Conservation (phyloP, 768 basidiomycete species). For the Polyporus arcularius region DNA sequence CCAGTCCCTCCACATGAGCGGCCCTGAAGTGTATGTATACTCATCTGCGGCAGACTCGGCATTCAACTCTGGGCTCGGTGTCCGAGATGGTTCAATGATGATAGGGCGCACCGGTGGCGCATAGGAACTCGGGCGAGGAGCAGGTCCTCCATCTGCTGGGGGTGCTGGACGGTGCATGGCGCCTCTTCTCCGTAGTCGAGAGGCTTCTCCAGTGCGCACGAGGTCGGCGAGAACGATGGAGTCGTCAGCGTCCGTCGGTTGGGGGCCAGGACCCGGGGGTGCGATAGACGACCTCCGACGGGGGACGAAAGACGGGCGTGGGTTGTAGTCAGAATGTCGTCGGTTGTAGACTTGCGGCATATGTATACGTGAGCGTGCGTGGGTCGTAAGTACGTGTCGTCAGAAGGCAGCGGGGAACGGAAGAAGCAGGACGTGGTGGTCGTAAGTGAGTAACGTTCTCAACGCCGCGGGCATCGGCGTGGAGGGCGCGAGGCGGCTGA, state of each 20-base stretch:
- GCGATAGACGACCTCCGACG: constrained; percentile 24
- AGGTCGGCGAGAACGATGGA: constrained; percentile 74
- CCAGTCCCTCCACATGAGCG: constrained; percentile 20
- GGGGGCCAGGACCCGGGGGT: constrained; percentile 10
- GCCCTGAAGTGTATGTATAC: constrained; percentile 18
- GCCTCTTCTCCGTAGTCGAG: constrained; percentile 69
- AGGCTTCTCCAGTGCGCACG: constrained; percentile 72
- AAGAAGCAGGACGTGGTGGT: neutral
- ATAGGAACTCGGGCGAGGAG: constrained; percentile 5
- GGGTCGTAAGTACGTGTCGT: constrained; percentile 1
- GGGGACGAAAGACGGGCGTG: constrained; percentile 21
- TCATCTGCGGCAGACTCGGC: constrained; percentile 19
- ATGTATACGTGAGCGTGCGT: neutral
- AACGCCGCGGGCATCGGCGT: constrained; percentile 3
- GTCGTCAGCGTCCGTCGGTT: constrained; percentile 58
- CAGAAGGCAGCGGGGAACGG: neutral
- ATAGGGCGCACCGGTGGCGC: constrained; percentile 15
- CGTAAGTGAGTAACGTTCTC: neutral
- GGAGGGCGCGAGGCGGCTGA: constrained; percentile 20
- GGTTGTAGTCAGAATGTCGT: constrained; percentile 25
- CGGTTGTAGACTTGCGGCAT: constrained; percentile 33
- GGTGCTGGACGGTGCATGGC: constrained; percentile 64
- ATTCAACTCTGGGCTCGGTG: constrained; percentile 14
- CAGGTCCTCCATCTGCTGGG: neutral
- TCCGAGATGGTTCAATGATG: constrained; percentile 17